Evolutionary conservation across 2,329 filamentous ascomycete genomes (phyloP).

Genomic region (Cryphonectria naterciae): DNA sequence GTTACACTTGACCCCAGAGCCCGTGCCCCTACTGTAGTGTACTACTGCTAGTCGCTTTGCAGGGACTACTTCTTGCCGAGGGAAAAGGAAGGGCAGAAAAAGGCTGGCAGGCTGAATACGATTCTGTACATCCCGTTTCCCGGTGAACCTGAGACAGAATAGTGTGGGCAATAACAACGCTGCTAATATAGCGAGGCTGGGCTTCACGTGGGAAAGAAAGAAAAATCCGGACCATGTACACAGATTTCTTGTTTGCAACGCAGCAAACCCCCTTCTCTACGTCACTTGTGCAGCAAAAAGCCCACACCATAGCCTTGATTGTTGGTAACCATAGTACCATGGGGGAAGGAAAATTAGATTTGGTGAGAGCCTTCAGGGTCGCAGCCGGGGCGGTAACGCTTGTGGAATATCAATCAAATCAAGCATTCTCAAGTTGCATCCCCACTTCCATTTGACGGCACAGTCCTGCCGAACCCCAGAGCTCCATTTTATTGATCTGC

Average conservation of each 20-base stretch:
- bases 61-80: not conserved
- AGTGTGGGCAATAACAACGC: not conserved
- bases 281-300: not conserved
- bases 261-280: not conserved
- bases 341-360: not conserved
- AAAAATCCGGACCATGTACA: not conserved
- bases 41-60: not conserved
- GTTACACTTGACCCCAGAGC: not conserved
- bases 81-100: not conserved
- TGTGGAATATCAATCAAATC: not conserved
- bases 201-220: not conserved
- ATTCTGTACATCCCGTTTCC: slow-evolving; percentile 1
- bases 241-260: not conserved
- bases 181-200: slow-evolving; percentile 7
- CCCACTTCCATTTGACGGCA: slow-evolving; percentile 2
- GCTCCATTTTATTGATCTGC: slow-evolving; percentile 8
- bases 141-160: slow-evolving; percentile 2
- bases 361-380: not conserved
- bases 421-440: slow-evolving; percentile 9
- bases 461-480: slow-evolving; percentile 12
- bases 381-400: not conserved
- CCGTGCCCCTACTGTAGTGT: not conserved
- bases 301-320: not conserved
- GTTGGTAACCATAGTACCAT: not conserved
- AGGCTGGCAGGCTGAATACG: not conserved